Base-by-base conservation (phyloP, 768 basidiomycete species). In the Russula earlei region DNA sequence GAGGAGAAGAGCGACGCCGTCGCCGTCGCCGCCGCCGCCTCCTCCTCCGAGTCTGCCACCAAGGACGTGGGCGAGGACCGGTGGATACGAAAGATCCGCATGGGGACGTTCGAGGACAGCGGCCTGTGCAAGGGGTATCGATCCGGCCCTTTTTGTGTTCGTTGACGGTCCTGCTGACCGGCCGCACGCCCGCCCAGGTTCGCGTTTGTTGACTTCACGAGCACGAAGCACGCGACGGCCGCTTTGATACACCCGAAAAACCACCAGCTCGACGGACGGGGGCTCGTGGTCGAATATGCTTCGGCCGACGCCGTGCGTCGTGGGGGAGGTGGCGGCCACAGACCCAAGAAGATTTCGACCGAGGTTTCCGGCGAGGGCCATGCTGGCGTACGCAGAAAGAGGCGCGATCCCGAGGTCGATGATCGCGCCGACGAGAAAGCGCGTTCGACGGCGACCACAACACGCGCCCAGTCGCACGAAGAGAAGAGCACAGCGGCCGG, bases 61-160 rank as follows among this genome's bases (percentile, higher is more conserved):
- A 10, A 24, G 27, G 4, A 17, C n/a, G 20, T 55, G n/a, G 69
- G 64, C 3, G 69, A 67, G 51, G 77, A 79, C 44, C 67, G 68
- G 22, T 82, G 82, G 83, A 78, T 85, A 72, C 77, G 87, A 58
- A 91, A 91, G 67, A 73, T 99, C 27, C 82, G 95, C 6, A 79
- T 99, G 80, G 93, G 92, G 4, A 94, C 93, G 17, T 99, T 99
- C 62, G 92, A 97, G 67, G 95, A 99, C 69, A 88, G 82, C 47
- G 96, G 95, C 9, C 71, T 81, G 51, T 98, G 95, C 72, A 99
- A 98, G 77, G 95, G 95, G 95, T 96, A 66, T 56, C 77, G 73
- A 1, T 24, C 24, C 42, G 0, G 11, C 14, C 5, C n/a, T 12
- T 24, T 11, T 11, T 36, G 10, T 31, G 10, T 31, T 2, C 29